Evolutionary conservation across 768 basidiomycete species (phyloP).

Genomic region (Hemileccinum rubropunctum): DNA sequence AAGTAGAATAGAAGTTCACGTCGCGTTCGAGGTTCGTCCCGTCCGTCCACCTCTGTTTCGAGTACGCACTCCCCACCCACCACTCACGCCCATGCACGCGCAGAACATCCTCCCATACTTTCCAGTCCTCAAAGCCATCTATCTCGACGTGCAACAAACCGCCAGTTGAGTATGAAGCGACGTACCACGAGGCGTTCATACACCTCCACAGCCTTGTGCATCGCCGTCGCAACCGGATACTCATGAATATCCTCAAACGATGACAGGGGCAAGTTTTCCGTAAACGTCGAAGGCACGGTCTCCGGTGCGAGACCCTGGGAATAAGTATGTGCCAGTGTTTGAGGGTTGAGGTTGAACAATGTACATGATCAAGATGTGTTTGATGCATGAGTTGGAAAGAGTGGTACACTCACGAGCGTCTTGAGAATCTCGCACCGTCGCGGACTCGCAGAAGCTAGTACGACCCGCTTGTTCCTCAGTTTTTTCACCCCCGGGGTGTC

Average conservation of each 20-base stretch:
- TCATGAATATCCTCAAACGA: constrained; percentile 71
- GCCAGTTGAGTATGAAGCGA: neutral
- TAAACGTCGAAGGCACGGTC: constrained; percentile 73
- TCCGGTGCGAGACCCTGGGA: constrained; percentile 59
- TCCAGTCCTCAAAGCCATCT: no score
- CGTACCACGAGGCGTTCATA: constrained; percentile 78
- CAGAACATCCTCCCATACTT: no score
- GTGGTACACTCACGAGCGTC: constrained; percentile 55
- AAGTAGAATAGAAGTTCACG: no score
- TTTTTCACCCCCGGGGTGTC: constrained; percentile 59
- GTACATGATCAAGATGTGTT: no score
- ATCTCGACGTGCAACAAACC: no score
- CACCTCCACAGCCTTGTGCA: constrained; percentile 82
- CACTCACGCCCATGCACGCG: no score
- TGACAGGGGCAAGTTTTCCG: constrained; percentile 67
- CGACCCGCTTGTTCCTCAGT: constrained; percentile 70
- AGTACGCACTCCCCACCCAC: no score
- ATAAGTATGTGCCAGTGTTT: no score
- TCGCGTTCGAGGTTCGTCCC: no score
- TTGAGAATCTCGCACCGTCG: constrained; percentile 80
- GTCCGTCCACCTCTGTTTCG: no score
- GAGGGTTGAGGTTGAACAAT: no score
- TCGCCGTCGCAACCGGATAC: constrained; percentile 75
- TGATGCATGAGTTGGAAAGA: no score
- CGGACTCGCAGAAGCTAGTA: constrained; percentile 86